Evolutionary conservation across 345 rosid genomes (phyloP), one percentile per base, ranked within the genome.

Genomic region (Hirschfeldia incana): DNA sequence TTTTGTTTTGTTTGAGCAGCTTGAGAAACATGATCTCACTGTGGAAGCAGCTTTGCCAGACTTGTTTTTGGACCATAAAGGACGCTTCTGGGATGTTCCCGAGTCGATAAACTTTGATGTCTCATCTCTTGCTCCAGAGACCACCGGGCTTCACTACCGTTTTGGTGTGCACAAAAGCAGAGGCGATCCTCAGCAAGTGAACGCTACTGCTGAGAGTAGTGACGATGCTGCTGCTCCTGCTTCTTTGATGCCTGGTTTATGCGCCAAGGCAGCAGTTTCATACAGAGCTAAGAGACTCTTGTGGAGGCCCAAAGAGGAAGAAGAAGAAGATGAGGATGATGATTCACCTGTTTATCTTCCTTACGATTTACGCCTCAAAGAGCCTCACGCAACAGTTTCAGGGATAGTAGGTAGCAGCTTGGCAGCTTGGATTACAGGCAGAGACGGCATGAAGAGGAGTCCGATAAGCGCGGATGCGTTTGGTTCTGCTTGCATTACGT

Each of bases 21-120:
- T 90, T 80, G 88, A 88, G 72, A 53, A 85, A 49, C 94, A 94
- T 82, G 96, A 92, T 55, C 79, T 94, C 74, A 87, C 89, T 15
- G 81, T 92, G 81, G 97, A 92, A 85, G 97, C 93, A 85, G 94
- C 86, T 34, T 89, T 90, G 92, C 97, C 98, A 21, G 94, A 90
- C 75, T 75, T 92, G 67, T 94, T 87, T 75, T 17, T 90, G 70
- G 97, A 92, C 69, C 87, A 83, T 67, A 89, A 87, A 72, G 93
- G 90, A 60, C 83, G 81, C 70, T 92, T 89, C 39, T 94, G 97
- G 98, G 97, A 94, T 74, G 94, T 92, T 76, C 97, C 98, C 3
- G 89, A 89, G 83, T 88, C 97, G 8, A 75, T 92, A 76, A 86
- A 91, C 70, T 82, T 94, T 39, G 97, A 88, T 59, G 30, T 94